Evolutionary conservation across 2,329 filamentous ascomycete species (phyloP).

Genomic region (Monosporascus cannonballus): DNA sequence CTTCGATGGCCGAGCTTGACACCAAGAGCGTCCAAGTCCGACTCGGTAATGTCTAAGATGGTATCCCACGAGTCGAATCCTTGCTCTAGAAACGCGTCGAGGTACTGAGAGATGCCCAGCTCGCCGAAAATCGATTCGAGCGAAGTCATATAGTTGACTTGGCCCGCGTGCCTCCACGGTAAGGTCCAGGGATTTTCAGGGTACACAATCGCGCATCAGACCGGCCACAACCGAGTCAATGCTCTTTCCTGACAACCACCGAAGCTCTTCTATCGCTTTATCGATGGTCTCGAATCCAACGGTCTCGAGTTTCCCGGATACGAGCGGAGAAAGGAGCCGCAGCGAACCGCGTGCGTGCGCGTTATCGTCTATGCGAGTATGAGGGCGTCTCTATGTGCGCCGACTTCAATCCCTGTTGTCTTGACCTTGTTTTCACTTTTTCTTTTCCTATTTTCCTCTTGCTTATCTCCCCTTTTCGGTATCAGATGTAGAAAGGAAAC

Average conservation of each 20-base stretch:
- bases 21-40: slow-evolving; percentile 70
- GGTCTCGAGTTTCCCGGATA: too few relatives aligned
- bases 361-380: too few relatives aligned
- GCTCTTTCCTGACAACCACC: neutral
- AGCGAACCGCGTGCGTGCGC: too few relatives aligned
- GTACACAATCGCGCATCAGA: slow-evolving; percentile 12
- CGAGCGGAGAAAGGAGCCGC: too few relatives aligned
- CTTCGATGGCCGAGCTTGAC: slow-evolving; percentile 78
- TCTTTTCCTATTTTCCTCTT: too few relatives aligned
- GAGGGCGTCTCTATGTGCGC: too few relatives aligned
- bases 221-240: neutral
- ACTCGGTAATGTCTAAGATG: slow-evolving; percentile 77
- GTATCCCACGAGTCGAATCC: slow-evolving; percentile 84
- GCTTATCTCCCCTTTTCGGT: too few relatives aligned
- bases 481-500: too few relatives aligned
- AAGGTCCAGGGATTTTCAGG: slow-evolving; percentile 4
- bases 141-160: slow-evolving; percentile 47
- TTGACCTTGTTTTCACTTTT: too few relatives aligned
- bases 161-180: slow-evolving; percentile 13
- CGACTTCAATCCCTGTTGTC: too few relatives aligned
- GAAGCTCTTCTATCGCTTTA: neutral
- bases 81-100: slow-evolving; percentile 65
- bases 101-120: slow-evolving; percentile 74
- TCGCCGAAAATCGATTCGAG: slow-evolving; percentile 63
- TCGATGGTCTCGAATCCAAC: too few relatives aligned